Conservation (phyloP, 1,284 basidiomycete genomes). For the Ganoderma lingzhi region DNA sequence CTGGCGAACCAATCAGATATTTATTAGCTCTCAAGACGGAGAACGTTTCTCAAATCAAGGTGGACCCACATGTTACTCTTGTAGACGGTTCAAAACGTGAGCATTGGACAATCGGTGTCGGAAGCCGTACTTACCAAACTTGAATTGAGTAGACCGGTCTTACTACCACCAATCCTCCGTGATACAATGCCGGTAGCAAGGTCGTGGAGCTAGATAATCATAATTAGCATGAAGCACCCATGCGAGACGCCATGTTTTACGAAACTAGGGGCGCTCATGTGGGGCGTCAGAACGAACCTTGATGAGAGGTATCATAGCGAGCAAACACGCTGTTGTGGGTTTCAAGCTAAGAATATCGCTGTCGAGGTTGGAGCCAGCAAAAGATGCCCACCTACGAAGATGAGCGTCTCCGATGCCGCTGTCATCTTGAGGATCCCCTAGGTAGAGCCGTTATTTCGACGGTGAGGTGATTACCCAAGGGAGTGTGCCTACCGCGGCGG, state of each 20-base stretch:
- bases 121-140: constrained; percentile 63
- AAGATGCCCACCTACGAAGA: constrained; percentile 66
- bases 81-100: constrained; percentile 19
- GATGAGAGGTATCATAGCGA: constrained; percentile 77
- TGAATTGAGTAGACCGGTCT: constrained; percentile 83
- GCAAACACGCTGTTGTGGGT: constrained; percentile 59
- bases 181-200: constrained; percentile 82
- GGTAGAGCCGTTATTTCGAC: background rate
- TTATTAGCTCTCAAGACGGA: background rate
- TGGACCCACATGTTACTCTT: constrained; percentile 73
- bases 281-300: constrained; percentile 52
- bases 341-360: constrained; percentile 8
- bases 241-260: background rate
- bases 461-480: constrained; percentile 2
- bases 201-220: constrained; percentile 70
- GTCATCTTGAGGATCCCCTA: constrained; percentile 73
- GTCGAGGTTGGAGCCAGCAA: background rate
- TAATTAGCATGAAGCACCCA: background rate
- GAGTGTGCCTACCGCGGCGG: constrained; percentile 60
- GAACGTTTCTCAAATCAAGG: background rate
- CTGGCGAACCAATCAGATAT: constrained; percentile 45
- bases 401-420: constrained; percentile 62
- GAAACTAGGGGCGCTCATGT: background rate
- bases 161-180: constrained; percentile 77
- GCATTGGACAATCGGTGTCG: background rate